phyloP scores from a whole-genome alignment of 2,329 filamentous ascomycete species.

The Fusarium anthophilum region DNA sequence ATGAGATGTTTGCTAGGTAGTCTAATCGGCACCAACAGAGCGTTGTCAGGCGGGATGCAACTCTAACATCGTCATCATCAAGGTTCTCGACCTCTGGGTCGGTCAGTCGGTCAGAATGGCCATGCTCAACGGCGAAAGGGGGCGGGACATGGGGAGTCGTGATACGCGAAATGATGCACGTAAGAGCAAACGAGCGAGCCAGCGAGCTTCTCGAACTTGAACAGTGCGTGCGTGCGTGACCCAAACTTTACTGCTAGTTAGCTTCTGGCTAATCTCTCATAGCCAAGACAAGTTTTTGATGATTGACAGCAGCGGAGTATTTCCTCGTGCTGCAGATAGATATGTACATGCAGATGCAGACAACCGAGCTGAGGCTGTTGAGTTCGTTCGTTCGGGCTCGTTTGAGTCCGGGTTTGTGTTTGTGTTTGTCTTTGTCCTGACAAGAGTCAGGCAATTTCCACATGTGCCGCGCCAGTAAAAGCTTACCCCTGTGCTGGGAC shows the following conservation, averaged over 20 bases:
- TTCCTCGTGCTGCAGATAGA: not conserved
- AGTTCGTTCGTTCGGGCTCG: not conserved
- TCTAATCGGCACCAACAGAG: conserved; percentile 1
- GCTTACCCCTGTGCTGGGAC: conserved; percentile 22
- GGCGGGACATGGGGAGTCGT: conserved; percentile 15
- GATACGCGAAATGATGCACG: conserved; percentile 36
- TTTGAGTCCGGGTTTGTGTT: not conserved
- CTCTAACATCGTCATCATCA: conserved; percentile 22
- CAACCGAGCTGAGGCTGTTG: conserved; percentile 4
- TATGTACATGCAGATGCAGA: not conserved
- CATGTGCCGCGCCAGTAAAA: conserved; percentile 24
- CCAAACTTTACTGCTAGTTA: not conserved
- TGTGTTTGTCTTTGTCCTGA: not conserved
- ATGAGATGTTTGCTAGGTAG: conserved; percentile 5
- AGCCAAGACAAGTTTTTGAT: not conserved
- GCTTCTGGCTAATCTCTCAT: conserved; percentile 3
- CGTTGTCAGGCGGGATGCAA: conserved; percentile 21
- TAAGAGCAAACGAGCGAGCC: conserved; percentile 3
- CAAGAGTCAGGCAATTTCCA: conserved; percentile 32
- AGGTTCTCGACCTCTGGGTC: conserved; percentile 5
- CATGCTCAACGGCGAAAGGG: conserved; percentile 14
- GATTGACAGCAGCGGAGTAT: conserved; percentile 9
- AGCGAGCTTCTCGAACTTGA: conserved; percentile 24
- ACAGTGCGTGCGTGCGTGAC: not conserved
- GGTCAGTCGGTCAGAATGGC: not conserved